Evolutionary conservation across 2,329 filamentous ascomycete species (phyloP).

Genomic region (Alternaria atra): DNA sequence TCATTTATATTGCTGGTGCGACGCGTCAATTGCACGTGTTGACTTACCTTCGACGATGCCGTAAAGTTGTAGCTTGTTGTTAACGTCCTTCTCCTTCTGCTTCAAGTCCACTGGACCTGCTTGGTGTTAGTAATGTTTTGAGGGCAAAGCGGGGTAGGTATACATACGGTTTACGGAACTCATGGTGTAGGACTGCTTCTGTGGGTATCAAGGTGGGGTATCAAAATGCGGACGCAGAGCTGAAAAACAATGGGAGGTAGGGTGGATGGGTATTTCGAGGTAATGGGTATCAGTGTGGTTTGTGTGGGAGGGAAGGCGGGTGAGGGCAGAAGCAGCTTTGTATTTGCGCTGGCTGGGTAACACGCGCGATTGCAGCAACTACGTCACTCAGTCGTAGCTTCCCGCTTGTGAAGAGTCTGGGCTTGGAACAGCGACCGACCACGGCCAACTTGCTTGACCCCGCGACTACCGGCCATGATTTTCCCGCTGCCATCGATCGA

Average conservation of each 20-base stretch:
- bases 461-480: constrained; percentile 9
- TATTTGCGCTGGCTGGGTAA: constrained; percentile 26
- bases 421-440: constrained; percentile 11
- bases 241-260: constrained; percentile 31
- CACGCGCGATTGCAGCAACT: constrained; percentile 24
- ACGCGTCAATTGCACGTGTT: not conserved
- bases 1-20: constrained; percentile 6
- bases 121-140: constrained; percentile 66
- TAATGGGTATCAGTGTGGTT: constrained; percentile 18
- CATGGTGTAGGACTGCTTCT: constrained; percentile 33
- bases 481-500: constrained; percentile 3
- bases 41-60: constrained; percentile 77
- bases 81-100: constrained; percentile 84
- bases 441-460: constrained; percentile 13
- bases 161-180: constrained; percentile 39
- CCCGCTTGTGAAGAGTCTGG: constrained; percentile 14
- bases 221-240: constrained; percentile 39
- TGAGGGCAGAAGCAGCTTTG: constrained; percentile 28
- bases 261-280: constrained; percentile 15
- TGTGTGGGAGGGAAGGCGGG: constrained; percentile 14
- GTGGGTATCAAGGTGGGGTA: constrained; percentile 43
- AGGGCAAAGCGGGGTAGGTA: constrained; percentile 4
- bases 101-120: constrained; percentile 71
- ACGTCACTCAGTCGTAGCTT: constrained; percentile 23
- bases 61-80: constrained; percentile 93